These are phyloP conservation scores for Boletellus sp. DNA, from an alignment of 768 basidiomycete species.

Conservation along the genomic window DNA sequence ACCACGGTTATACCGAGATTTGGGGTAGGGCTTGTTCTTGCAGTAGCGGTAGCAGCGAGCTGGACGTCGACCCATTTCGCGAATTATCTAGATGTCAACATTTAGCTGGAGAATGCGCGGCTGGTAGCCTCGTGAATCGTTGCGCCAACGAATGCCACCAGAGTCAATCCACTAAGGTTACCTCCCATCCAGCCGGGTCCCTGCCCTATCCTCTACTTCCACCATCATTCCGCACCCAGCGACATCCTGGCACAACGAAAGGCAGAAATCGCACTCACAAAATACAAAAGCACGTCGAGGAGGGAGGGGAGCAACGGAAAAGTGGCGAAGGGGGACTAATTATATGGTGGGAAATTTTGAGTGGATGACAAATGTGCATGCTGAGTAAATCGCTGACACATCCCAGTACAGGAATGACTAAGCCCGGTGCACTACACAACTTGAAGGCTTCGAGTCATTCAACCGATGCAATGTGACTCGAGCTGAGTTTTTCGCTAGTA, in stretches of 20 bases:
- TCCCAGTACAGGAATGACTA: background rate
- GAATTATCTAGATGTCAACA: slow-evolving; percentile 8
- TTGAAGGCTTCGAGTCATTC: too few species aligned
- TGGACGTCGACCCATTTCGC: slow-evolving; percentile 89
- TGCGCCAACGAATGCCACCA: too few species aligned
- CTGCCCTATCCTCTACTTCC: background rate
- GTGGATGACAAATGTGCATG: slow-evolving; percentile 17
- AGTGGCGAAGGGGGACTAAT: background rate
- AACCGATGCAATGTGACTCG: too few species aligned
- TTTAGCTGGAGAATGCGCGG: slow-evolving; percentile 4
- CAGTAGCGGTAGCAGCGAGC: slow-evolving; percentile 99
- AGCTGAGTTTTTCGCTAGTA: too few species aligned
- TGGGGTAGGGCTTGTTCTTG: slow-evolving; percentile 99
- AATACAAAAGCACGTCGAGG: slow-evolving; percentile 17
- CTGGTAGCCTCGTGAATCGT: background rate
- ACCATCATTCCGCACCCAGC: background rate
- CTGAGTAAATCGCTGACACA: slow-evolving; percentile 17
- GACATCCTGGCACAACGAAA: background rate
- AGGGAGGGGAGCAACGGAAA: background rate
- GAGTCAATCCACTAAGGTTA: slow-evolving; percentile 4
- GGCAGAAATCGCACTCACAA: slow-evolving; percentile 14
- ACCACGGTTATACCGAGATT: slow-evolving; percentile 96
- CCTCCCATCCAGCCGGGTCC: slow-evolving; percentile 13
- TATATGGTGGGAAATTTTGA: slow-evolving; percentile 21
- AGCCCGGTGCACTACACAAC: background rate